These are phyloP conservation scores for Aureobasidium musti DNA, from an alignment of 2,329 filamentous ascomycete species.

Conservation along the genomic window DNA sequence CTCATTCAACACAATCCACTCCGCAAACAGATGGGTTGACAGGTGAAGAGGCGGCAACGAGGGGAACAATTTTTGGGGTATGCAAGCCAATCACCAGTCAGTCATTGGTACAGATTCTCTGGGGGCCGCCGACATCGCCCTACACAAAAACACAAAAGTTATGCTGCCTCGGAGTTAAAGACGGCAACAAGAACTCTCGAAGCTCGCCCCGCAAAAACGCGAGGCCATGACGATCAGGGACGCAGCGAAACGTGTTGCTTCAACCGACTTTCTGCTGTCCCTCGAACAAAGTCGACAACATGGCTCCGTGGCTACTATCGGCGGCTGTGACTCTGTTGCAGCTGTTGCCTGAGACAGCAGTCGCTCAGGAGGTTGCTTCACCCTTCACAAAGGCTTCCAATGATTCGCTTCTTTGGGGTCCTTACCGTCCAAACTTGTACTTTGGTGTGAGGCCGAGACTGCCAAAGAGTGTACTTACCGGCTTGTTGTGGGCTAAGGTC, in stretches of 20 bases:
- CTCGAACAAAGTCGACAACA: not conserved
- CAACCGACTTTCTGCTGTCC: not conserved
- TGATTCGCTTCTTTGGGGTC: slow-evolving; percentile 90
- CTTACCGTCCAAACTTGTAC: slow-evolving; percentile 91
- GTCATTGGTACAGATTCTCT: slow-evolving; percentile 7
- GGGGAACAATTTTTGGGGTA: slow-evolving; percentile 4
- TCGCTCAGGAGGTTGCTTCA: slow-evolving; percentile 30
- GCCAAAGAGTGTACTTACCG: slow-evolving; percentile 77
- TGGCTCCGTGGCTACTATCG: slow-evolving; percentile 29
- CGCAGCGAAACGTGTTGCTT: slow-evolving; percentile 24
- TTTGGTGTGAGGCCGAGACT: slow-evolving; percentile 85
- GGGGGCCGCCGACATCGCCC: not conserved
- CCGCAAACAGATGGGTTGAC: not conserved
- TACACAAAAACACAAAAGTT: no score
- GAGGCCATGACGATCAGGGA: slow-evolving; percentile 22
- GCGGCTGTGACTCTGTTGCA: slow-evolving; percentile 28
- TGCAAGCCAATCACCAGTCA: slow-evolving; percentile 7
- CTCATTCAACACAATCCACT: not conserved
- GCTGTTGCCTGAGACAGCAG: slow-evolving; percentile 15
- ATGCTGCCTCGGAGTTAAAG: not conserved
- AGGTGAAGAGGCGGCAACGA: not conserved
- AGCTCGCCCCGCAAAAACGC: slow-evolving; percentile 23
- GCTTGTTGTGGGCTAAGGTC: slow-evolving; percentile 84
- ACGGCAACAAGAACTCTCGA: not conserved
- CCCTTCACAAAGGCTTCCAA: slow-evolving; percentile 60